phyloP scores from a whole-genome alignment of 441 rosid genomes.

The Melastoma candidum region DNA sequence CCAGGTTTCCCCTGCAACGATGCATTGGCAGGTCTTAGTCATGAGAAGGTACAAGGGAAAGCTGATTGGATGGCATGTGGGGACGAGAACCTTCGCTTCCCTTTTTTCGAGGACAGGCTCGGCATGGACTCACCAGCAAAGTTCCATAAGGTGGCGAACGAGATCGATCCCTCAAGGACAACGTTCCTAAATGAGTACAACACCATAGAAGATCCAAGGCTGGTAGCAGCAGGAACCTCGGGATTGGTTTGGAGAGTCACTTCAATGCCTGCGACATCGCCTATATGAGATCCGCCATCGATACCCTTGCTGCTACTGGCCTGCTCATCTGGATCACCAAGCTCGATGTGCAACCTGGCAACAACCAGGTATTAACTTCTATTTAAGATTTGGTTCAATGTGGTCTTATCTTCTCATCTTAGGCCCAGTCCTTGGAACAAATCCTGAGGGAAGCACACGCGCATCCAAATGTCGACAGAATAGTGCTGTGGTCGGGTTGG shows the following conservation, averaged over 20 bases:
- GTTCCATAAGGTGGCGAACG: conserved; percentile 23
- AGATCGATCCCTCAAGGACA: conserved; percentile 19
- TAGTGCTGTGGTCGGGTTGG: conserved; percentile 59
- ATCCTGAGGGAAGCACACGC: conserved; percentile 57
- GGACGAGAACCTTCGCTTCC: conserved; percentile 59
- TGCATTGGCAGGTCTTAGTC: conserved; percentile 29
- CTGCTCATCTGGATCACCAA: conserved; percentile 79
- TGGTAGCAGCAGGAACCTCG: conserved; percentile 23
- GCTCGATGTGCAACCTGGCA: conserved; percentile 39
- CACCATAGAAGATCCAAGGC: conserved; percentile 50
- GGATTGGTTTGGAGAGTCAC: conserved; percentile 66
- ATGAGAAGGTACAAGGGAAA: conserved; percentile 45
- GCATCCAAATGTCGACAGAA: conserved; percentile 60
- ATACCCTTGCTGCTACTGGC: conserved; percentile 43
- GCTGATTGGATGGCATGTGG: conserved; percentile 50
- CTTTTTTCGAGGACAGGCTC: conserved; percentile 43
- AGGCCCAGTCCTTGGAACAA: conserved; percentile 31
- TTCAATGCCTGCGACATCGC: conserved; percentile 43
- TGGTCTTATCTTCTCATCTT: too few relatives aligned
- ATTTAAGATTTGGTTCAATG: too few relatives aligned
- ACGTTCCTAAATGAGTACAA: conserved; percentile 65
- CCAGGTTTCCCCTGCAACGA: conserved; percentile 27
- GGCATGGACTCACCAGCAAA: conserved; percentile 32
- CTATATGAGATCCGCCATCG: conserved; percentile 60
- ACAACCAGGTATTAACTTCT: conserved; percentile 24